Evolutionary conservation across 2,329 filamentous ascomycete genomes (phyloP), one percentile per base, ranked within the genome.

Genomic region (Tolypocladium endophyticum): DNA sequence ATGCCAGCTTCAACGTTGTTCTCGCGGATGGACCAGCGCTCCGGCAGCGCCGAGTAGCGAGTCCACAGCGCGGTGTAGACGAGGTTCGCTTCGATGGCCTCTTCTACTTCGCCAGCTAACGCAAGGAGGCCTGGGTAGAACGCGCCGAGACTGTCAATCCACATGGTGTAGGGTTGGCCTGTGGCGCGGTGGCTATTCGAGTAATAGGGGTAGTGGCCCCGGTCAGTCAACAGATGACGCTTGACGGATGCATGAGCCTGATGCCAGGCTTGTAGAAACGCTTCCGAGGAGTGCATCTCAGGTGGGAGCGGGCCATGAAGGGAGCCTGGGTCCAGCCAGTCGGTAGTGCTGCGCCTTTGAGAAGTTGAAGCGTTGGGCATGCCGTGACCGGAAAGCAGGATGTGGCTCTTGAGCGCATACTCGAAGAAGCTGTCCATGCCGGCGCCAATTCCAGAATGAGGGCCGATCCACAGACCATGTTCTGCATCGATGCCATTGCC

Each of bases 371-470:
- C 60, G 63, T 87, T 87, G 3, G 83, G 83, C 61, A 80, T 72
- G 18, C 79, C 80, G 60, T 88, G 85, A 1, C 90, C 90, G 2
- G 93, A 96, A 28, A 97, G 83, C 30, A 99, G 76, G 61, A 99
- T 89, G 70, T 96, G 87, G 23, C 92, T 92, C 74, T 99, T 99
- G 68, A 97, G 82, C 4, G 94, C 92, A 73, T 99, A 99, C 75
- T 99, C 94, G 69, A 96, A 97, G 76, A 99, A 99, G 74, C 92
- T 97, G 76, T 99, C 94, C 68, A 96, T 91, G 45, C 94, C 94
- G 9, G 94, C 94, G 56, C 94, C 94, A 66, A 99, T 96, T 36
- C 94, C 93, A n/a, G 93, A 87, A 71, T 90, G 92, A 2, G 89
- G 83, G 11, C 88, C 88, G 39, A 94, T 87, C 94, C 94, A 99